Conservation (phyloP, 73 alveolate species). For the Urostyla sp. region DNA sequence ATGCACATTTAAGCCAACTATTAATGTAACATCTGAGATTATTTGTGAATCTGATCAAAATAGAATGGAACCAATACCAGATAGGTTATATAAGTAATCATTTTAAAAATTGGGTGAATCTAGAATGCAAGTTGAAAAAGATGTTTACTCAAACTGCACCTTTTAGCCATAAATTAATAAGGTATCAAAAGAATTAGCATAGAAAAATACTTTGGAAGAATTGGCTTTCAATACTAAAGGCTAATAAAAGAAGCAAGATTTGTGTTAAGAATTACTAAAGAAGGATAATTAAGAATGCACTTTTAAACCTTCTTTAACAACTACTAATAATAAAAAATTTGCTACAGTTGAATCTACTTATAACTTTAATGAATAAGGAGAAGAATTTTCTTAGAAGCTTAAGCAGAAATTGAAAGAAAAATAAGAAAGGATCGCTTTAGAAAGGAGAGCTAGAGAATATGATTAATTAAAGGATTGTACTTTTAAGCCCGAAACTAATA, state of each 20-base stretch:
- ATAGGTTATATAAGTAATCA: constrained; percentile 43
- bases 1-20: constrained; percentile 62
- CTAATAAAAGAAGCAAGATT: background rate
- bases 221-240: constrained; percentile 47
- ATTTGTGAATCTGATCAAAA: constrained; percentile 61
- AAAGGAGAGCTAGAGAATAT: constrained; percentile 50
- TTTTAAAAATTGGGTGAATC: constrained; percentile 41
- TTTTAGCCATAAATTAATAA: constrained; percentile 59
- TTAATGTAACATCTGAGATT: constrained; percentile 64
- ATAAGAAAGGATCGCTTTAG: constrained; percentile 40
- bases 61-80: constrained; percentile 38
- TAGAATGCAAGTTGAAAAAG: constrained; percentile 51
- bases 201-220: constrained; percentile 34
- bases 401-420: constrained; percentile 51
- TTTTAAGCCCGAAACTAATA: constrained; percentile 41
- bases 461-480: constrained; percentile 63
- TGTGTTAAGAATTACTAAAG: background rate
- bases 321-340: constrained; percentile 28
- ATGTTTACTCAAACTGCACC: constrained; percentile 55
- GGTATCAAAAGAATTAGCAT: constrained; percentile 46
- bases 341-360: constrained; percentile 30
- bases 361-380: background rate
- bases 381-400: constrained; percentile 42
- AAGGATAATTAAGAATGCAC: constrained; percentile 57
- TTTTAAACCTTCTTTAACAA: constrained; percentile 56